Percentiles rank a stretch among this genome's conserved stretches.
These are phyloP conservation scores for Fusarium humuli DNA, from an alignment of 2,329 filamentous ascomycete genomes.

Conservation along the genomic window DNA sequence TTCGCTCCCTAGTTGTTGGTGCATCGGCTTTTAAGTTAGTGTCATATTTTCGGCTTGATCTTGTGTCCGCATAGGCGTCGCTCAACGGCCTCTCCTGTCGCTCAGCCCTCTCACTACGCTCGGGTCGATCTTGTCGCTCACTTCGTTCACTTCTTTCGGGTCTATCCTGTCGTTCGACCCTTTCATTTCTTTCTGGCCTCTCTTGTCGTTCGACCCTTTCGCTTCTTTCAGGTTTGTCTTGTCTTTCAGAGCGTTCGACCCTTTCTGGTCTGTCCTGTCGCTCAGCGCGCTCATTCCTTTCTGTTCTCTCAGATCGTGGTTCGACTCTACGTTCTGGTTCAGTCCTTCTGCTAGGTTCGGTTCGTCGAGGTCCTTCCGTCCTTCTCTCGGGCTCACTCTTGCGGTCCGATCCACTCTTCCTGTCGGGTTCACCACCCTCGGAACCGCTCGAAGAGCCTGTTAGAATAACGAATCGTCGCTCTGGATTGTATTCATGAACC, in stretches of 20 bases:
- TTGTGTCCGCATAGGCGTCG: slow-evolving; percentile 26
- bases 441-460: slow-evolving; percentile 48
- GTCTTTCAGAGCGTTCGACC: not conserved
- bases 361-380: slow-evolving; percentile 5
- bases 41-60: slow-evolving; percentile 28
- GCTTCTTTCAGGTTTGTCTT: slow-evolving; percentile 20
- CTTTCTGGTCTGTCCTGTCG: not conserved
- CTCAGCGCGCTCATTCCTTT: not conserved
- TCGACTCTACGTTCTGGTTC: slow-evolving; percentile 11
- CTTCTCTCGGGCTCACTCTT: slow-evolving; percentile 15
- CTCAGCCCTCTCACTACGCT: slow-evolving; percentile 21
- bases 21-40: slow-evolving; percentile 33
- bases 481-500: slow-evolving; percentile 68
- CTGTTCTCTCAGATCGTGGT: slow-evolving; percentile 9
- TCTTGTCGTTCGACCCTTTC: slow-evolving; percentile 26
- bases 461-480: slow-evolving; percentile 74
- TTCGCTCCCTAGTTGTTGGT: slow-evolving; percentile 32
- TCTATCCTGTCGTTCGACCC: slow-evolving; percentile 21
- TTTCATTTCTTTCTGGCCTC: slow-evolving; percentile 11
- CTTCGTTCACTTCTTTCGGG: not conserved
- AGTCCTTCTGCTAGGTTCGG: slow-evolving; percentile 7
- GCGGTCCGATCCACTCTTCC: slow-evolving; percentile 33
- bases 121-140: slow-evolving; percentile 7
- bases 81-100: slow-evolving; percentile 21
- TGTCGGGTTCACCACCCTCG: slow-evolving; percentile 44